Percentiles rank a stretch among this genome's conserved stretches.
phyloP scores from a whole-genome alignment of 768 basidiomycete species.

The Paxillus involutus region DNA sequence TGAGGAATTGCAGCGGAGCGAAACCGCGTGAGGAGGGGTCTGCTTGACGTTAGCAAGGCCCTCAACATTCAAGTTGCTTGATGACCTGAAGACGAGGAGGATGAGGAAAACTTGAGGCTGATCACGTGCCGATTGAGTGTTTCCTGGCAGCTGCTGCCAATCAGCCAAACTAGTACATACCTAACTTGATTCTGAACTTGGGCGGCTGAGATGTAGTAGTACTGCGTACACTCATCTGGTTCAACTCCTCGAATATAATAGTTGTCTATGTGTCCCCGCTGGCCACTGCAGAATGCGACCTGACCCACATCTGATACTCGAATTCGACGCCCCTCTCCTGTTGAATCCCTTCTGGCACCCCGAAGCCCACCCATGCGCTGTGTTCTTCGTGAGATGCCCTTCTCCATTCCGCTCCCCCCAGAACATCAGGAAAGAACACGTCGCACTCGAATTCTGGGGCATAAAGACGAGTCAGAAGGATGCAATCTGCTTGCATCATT shows the following conservation, averaged over 20 bases:
- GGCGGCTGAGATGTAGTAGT: too few species aligned
- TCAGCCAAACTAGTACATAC: too few species aligned
- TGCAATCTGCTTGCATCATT: slow-evolving; percentile 62
- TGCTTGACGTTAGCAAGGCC: slow-evolving; percentile 59
- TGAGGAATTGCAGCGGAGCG: slow-evolving; percentile 38
- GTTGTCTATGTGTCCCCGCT: not conserved
- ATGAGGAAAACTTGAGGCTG: not conserved
- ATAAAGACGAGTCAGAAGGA: slow-evolving; percentile 84
- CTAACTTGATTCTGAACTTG: too few species aligned
- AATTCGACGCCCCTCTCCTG: slow-evolving; percentile 84
- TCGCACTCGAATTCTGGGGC: slow-evolving; percentile 84
- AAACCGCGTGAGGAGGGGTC: slow-evolving; percentile 59
- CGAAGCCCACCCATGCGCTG: slow-evolving; percentile 75
- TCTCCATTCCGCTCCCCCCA: slow-evolving; percentile 49
- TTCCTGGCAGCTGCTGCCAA: too few species aligned
- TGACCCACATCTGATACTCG: slow-evolving; percentile 96
- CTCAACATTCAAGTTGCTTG: slow-evolving; percentile 56
- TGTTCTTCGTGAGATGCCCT: slow-evolving; percentile 62
- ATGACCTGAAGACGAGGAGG: not conserved
- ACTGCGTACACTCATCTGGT: too few species aligned
- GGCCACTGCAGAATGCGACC: slow-evolving; percentile 20
- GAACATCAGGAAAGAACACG: slow-evolving; percentile 80
- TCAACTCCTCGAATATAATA: not conserved
- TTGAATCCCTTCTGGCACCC: slow-evolving; percentile 72
- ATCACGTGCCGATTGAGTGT: slow-evolving; percentile 2